Percentiles rank a stretch among this genome's conserved stretches.
Evolutionary conservation across 306 rosid genomes (phyloP).

Genomic region (Bauhinia variegata): DNA sequence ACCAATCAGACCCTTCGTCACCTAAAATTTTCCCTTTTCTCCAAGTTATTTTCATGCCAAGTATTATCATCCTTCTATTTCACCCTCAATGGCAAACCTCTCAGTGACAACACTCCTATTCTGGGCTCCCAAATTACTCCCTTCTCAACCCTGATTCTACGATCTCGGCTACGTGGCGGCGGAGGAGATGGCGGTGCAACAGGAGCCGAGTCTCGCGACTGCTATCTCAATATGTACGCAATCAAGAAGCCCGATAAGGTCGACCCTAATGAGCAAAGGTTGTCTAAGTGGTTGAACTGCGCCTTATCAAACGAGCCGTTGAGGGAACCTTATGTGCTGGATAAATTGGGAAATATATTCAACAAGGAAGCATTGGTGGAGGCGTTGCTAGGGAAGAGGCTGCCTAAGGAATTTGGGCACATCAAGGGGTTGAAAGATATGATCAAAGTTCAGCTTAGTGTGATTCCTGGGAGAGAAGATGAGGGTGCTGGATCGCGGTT

Average conservation of each 20-base stretch:
- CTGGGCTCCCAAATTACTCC: slow-evolving; percentile 44
- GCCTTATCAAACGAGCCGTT: slow-evolving; percentile 79
- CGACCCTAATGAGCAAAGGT: slow-evolving; percentile 85
- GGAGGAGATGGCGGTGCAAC: slow-evolving; percentile 98
- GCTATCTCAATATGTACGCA: slow-evolving; percentile 91
- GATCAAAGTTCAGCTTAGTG: slow-evolving; percentile 55
- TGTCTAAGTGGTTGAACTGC: slow-evolving; percentile 85
- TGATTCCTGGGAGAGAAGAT: slow-evolving; percentile 50
- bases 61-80: slow-evolving; percentile 55
- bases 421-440: slow-evolving; percentile 89
- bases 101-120: slow-evolving; percentile 51
- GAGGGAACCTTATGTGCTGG: slow-evolving; percentile 87
- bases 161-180: slow-evolving; percentile 65
- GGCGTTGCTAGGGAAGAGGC: slow-evolving; percentile 78
- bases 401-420: slow-evolving; percentile 88
- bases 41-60: slow-evolving; percentile 30
- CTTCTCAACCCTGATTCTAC: slow-evolving; percentile 66
- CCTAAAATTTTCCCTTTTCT: slow-evolving; percentile 60
- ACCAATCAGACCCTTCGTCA: slow-evolving; percentile 54
- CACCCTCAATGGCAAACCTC: slow-evolving; percentile 70
- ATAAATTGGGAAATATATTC: slow-evolving; percentile 78
- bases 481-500: slow-evolving; percentile 43
- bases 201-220: slow-evolving; percentile 95
- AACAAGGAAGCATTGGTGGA: slow-evolving; percentile 83
- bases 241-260: slow-evolving; percentile 91